Conservation (phyloP, 306 rosid species). For the Malus asiatica region DNA sequence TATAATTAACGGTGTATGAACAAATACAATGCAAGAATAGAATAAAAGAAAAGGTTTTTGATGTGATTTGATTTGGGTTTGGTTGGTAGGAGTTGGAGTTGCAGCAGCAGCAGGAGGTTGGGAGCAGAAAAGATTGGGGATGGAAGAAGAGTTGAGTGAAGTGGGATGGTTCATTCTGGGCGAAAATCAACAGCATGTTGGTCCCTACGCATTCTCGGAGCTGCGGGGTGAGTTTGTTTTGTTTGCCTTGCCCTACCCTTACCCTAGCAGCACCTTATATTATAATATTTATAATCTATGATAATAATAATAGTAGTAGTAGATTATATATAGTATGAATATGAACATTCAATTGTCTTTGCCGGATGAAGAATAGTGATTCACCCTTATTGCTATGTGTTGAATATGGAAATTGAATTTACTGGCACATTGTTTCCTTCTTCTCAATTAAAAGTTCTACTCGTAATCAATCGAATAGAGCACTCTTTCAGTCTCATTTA, state of each 20-base stretch:
- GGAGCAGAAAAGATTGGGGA: slow-evolving; percentile 2
- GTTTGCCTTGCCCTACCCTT: neutral
- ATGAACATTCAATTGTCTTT: neutral
- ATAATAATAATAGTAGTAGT: neutral
- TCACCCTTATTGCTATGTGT: neutral
- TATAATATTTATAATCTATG: neutral
- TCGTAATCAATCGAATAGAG: slow-evolving; percentile 26
- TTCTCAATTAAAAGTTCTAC: slow-evolving; percentile 32
- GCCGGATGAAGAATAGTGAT: neutral
- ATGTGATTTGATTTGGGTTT: neutral
- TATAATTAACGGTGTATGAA: neutral
- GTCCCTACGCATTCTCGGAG: slow-evolving; percentile 79
- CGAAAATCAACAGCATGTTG: slow-evolving; percentile 70
- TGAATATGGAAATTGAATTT: slow-evolving; percentile 18
- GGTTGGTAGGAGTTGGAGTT: neutral
- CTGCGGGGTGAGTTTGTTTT: slow-evolving; percentile 58
- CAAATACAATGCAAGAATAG: neutral
- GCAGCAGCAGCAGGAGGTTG: slow-evolving; percentile 16
- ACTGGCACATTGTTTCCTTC: slow-evolving; percentile 8
- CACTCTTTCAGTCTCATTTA: slow-evolving; percentile 32
- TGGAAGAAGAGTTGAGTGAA: slow-evolving; percentile 29
- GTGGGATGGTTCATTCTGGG: slow-evolving; percentile 82
- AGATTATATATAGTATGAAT: neutral
- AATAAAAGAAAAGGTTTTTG: neutral
- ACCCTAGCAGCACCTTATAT: neutral